Evolutionary conservation across 1,284 basidiomycete species (phyloP), one percentile per base, ranked within the genome.

Genomic region (Boletus sp.): DNA sequence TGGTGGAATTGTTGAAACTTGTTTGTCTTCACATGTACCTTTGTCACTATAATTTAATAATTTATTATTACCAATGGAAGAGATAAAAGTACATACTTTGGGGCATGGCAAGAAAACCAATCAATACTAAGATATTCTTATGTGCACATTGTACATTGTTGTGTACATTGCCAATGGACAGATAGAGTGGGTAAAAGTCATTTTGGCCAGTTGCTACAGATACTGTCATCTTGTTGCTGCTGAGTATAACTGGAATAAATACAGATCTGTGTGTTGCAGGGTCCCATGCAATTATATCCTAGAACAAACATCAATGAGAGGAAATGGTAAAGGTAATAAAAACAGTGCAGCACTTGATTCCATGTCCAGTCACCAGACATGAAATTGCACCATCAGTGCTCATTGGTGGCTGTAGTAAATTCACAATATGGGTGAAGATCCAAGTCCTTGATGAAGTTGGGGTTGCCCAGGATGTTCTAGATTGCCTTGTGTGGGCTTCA

Each of bases 181-280:
- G 31, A 50, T 78, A 78, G 0, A 73, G 33, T 0, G 72, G 77
- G 30, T 76, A 73, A 21, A 69, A 78, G 14, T 78, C 67, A 17
- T 71, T 72, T 10, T 78, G 69, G 2, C 78, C 73, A 1, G 76
- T 79, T 6, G 63, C 72, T 21, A 78, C 73, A 2, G 76, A 78
- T 0, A 78, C 71, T 0, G 75, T 77, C 0, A 71, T 79, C 59
- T 79, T 79, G 63, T 79, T 70, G 46, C 74, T 75, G 0, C 76
- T 73, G 1, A 76, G 61, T 19, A 79, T 74, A 21, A 77, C 59
- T 7, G 55, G 54, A 5, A 60, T 16, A 14, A 60, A 57, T 58
- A 76, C 72, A 9, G 72, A 38, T 10, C 55, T 13, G 13, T 56
- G 55, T 2, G 21, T 56, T 5, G 0, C 6, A 14, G 27, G 27